These are phyloP conservation scores for Euclidium syriacum DNA, from an alignment of 345 rosid species.

Conservation along the genomic window DNA sequence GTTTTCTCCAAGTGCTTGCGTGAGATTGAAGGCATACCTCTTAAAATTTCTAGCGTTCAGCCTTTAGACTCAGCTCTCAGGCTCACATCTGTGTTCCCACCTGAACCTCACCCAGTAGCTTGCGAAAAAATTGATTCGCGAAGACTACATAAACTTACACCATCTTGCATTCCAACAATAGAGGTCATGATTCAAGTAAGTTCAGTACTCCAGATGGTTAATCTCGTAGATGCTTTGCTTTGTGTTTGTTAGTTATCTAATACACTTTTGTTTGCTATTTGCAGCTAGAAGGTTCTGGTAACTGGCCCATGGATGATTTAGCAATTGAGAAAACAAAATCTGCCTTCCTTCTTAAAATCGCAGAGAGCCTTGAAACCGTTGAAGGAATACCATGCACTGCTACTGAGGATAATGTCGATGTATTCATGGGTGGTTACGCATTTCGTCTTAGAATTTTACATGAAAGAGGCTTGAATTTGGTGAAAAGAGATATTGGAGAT, in stretches of 20 bases:
- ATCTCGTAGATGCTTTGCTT: neutral
- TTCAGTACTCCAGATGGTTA: neutral
- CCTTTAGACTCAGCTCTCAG: constrained; percentile 92
- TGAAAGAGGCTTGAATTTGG: constrained; percentile 81
- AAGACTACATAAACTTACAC: constrained; percentile 41
- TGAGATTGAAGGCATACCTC: constrained; percentile 66
- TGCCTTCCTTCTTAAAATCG: constrained; percentile 86
- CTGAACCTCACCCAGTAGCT: constrained; percentile 83
- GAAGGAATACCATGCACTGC: constrained; percentile 70
- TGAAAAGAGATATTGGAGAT: constrained; percentile 51
- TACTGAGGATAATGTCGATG: constrained; percentile 67
- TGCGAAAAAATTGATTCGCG: constrained; percentile 36
- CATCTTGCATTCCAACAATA: constrained; percentile 70
- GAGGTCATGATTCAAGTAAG: constrained; percentile 91
- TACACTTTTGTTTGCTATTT: constrained; percentile 7
- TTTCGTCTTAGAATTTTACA: constrained; percentile 84
- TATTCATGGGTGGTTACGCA: constrained; percentile 70
- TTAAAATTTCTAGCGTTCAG: constrained; percentile 77
- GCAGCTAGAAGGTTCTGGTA: constrained; percentile 96
- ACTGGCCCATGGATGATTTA: constrained; percentile 86
- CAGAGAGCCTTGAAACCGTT: constrained; percentile 69
- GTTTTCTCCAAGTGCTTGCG: constrained; percentile 68
- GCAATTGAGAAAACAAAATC: constrained; percentile 86
- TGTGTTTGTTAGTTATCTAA: neutral
- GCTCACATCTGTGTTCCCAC: constrained; percentile 85